Conservation (phyloP, 352 stramenopile species). For the Phytophthora pistaciae region DNA sequence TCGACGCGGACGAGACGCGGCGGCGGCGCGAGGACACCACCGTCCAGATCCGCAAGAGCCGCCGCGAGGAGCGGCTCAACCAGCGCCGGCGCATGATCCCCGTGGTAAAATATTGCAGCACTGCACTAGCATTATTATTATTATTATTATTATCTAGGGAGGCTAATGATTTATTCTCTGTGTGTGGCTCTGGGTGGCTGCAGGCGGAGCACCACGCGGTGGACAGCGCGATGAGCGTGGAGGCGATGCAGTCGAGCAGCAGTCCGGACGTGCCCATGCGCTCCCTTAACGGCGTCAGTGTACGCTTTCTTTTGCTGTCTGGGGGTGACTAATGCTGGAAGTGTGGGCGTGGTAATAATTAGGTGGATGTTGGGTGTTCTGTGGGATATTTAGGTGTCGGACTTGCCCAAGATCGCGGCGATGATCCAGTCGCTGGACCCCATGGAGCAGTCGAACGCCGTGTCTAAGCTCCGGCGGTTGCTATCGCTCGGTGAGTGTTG, state of each 20-base stretch:
- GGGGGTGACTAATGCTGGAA: background rate
- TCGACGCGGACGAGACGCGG: slow-evolving; percentile 81
- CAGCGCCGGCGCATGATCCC: slow-evolving; percentile 81
- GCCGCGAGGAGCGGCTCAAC: slow-evolving; percentile 87
- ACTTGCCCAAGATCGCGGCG: slow-evolving; percentile 95
- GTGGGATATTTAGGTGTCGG: slow-evolving; percentile 75
- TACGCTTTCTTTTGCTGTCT: slow-evolving; percentile 31
- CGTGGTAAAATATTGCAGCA: slow-evolving; percentile 19
- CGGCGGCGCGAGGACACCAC: slow-evolving; percentile 83
- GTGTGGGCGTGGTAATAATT: background rate
- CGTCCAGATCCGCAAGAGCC: slow-evolving; percentile 90
- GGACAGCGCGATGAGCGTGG: slow-evolving; percentile 1
- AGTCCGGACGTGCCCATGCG: slow-evolving; percentile 26
- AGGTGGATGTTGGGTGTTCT: background rate
- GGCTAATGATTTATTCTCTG: background rate
- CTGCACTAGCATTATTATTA: background rate
- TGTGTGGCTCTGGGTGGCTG: background rate
- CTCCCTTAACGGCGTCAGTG: slow-evolving; percentile 47
- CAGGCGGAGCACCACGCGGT: slow-evolving; percentile 19
- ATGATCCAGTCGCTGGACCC: slow-evolving; percentile 96
- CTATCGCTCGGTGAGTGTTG: slow-evolving; percentile 92
- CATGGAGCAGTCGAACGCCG: slow-evolving; percentile 93
- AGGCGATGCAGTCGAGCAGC: slow-evolving; percentile 13
- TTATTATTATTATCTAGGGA: background rate
- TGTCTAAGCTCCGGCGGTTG: slow-evolving; percentile 97